Evolutionary conservation across 169 alveolate genomes (phyloP).

Genomic region (Plasmodium falciparum): DNA sequence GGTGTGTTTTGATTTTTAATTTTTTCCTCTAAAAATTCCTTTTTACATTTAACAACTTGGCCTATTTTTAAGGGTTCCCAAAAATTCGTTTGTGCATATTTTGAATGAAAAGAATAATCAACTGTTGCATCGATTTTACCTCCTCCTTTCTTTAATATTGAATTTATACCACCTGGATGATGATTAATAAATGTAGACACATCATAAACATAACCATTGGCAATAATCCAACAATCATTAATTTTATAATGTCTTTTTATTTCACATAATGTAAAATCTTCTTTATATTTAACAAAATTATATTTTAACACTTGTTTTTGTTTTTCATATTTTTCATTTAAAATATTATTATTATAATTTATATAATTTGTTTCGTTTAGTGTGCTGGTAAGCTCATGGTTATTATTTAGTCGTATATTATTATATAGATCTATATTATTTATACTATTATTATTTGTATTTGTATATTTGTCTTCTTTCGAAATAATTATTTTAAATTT

Average conservation of each 20-base stretch:
- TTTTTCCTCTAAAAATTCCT: slow-evolving; percentile 16
- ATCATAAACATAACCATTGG: slow-evolving; percentile 86
- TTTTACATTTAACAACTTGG: slow-evolving; percentile 33
- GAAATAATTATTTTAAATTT: no score
- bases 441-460: neutral
- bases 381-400: neutral
- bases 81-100: slow-evolving; percentile 46
- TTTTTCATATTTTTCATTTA: slow-evolving; percentile 1
- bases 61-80: slow-evolving; percentile 74
- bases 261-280: slow-evolving; percentile 55
- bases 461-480: no score
- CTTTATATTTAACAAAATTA: slow-evolving; percentile 25
- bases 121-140: slow-evolving; percentile 21
- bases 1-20: neutral
- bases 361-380: neutral
- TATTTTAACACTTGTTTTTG: neutral
- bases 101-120: slow-evolving; percentile 62
- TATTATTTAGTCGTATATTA: neutral
- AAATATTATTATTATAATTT: neutral
- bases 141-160: slow-evolving; percentile 57
- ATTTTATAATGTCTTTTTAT: slow-evolving; percentile 73
- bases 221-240: slow-evolving; percentile 84
- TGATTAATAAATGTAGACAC: slow-evolving; percentile 78
- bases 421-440: neutral
- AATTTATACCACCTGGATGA: slow-evolving; percentile 88